These are phyloP conservation scores for Niebla homalea DNA, from an alignment of 495 filamentous ascomycete species.

Conservation along the genomic window DNA sequence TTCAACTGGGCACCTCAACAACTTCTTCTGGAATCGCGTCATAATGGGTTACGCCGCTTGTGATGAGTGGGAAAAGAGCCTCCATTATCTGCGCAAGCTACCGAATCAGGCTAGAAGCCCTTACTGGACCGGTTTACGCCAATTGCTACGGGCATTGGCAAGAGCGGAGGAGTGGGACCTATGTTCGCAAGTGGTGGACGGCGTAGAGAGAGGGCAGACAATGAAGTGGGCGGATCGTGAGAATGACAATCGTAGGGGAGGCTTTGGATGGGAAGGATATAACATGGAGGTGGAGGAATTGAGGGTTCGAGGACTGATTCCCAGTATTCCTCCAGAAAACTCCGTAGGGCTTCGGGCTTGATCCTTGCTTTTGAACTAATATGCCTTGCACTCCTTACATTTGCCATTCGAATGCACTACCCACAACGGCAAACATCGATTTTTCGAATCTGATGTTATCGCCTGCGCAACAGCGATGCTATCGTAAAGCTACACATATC, in stretches of 20 bases:
- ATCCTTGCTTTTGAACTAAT: too few relatives aligned
- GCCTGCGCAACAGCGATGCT: too few relatives aligned
- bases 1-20: constrained; percentile 27
- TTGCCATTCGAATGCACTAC: too few relatives aligned
- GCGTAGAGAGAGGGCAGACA: constrained; percentile 21
- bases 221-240: constrained; percentile 13
- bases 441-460: too few relatives aligned
- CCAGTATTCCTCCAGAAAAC: too few relatives aligned
- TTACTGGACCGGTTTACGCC: constrained; percentile 31
- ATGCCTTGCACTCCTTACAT: too few relatives aligned
- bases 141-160: constrained; percentile 34
- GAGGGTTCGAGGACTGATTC: too few relatives aligned
- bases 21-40: constrained; percentile 53
- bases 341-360: too few relatives aligned
- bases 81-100: constrained; percentile 35
- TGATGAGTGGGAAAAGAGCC: constrained; percentile 36
- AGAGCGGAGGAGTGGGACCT: constrained; percentile 27
- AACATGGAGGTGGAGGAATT: too few relatives aligned
- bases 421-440: too few relatives aligned
- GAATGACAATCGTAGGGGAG: neutral
- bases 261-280: constrained; percentile 2
- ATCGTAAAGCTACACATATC: too few relatives aligned
- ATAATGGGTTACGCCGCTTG: constrained; percentile 45
- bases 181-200: constrained; percentile 22
- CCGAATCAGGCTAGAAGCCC: constrained; percentile 26